These are phyloP conservation scores for Botrytis deweyae DNA, from an alignment of 2,329 filamentous ascomycete genomes.

Conservation along the genomic window DNA sequence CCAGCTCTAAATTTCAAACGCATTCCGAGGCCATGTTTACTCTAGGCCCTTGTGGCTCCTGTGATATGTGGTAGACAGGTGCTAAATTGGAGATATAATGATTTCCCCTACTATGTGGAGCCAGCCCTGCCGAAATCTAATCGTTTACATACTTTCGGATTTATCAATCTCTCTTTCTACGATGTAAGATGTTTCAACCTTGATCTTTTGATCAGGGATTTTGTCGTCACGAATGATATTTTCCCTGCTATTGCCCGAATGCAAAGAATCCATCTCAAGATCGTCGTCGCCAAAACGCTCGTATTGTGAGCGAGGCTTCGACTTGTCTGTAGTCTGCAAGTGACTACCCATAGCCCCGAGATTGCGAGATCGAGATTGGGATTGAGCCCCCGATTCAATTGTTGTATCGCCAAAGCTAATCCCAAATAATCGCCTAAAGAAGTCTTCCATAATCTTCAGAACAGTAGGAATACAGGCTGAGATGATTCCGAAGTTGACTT, in stretches of 20 bases:
- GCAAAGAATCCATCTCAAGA: slow-evolving; percentile 10
- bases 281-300: slow-evolving; percentile 14
- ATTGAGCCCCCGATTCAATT: not conserved
- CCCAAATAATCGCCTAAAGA: slow-evolving; percentile 13
- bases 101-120: not conserved
- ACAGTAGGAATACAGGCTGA: slow-evolving; percentile 25
- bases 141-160: not conserved
- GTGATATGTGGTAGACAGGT: not conserved
- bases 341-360: not conserved
- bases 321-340: not conserved
- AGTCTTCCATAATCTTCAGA: slow-evolving; percentile 23
- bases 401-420: not conserved
- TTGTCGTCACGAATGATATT: slow-evolving; percentile 3
- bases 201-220: not conserved
- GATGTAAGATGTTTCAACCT: slow-evolving; percentile 9
- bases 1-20: not conserved
- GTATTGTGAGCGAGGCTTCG: slow-evolving; percentile 8
- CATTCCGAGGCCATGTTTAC: not conserved
- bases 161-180: slow-evolving; percentile 5
- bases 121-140: not conserved
- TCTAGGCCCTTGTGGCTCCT: not conserved
- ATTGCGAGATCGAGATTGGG: slow-evolving; percentile 8
- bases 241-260: slow-evolving; percentile 12
- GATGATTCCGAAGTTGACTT: slow-evolving; percentile 26
- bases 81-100: not conserved